phyloP scores from a whole-genome alignment of 345 rosid genomes.

The Nephelium lappaceum region DNA sequence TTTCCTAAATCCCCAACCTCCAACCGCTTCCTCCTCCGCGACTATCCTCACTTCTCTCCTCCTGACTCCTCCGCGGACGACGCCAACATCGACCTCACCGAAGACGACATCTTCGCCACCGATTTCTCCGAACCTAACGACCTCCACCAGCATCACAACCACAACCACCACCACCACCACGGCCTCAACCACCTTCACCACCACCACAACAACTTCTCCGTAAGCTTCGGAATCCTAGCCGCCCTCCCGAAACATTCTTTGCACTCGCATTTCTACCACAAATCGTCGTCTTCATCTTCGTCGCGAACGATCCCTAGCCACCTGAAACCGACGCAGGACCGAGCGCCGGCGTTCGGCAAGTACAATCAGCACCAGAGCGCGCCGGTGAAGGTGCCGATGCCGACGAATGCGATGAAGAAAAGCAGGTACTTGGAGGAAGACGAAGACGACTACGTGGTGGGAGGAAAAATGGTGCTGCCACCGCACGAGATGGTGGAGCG shows the following conservation, averaged over 20 bases:
- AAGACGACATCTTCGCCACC: slow-evolving; percentile 64
- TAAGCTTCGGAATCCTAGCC: slow-evolving; percentile 76
- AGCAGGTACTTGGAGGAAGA: slow-evolving; percentile 48
- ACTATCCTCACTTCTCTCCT: slow-evolving; percentile 22
- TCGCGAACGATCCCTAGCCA: slow-evolving; percentile 60
- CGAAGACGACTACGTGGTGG: slow-evolving; percentile 47
- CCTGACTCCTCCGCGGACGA: slow-evolving; percentile 19
- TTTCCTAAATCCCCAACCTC: slow-evolving; percentile 29
- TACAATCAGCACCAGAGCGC: slow-evolving; percentile 60
- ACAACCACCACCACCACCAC: slow-evolving; percentile 16
- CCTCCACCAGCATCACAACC: slow-evolving; percentile 18
- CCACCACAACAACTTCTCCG: slow-evolving; percentile 41
- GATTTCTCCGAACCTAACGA: slow-evolving; percentile 45
- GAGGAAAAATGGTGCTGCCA: slow-evolving; percentile 63
- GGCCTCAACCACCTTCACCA: slow-evolving; percentile 22
- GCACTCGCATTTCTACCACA: slow-evolving; percentile 55
- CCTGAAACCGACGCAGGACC: slow-evolving; percentile 73
- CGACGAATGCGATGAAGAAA: slow-evolving; percentile 43
- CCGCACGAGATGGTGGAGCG: slow-evolving; percentile 92
- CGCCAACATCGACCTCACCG: slow-evolving; percentile 60
- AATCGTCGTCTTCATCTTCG: slow-evolving; percentile 45
- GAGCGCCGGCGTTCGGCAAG: slow-evolving; percentile 41
- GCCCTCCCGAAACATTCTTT: slow-evolving; percentile 59
- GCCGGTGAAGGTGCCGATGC: slow-evolving; percentile 73
- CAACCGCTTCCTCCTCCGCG: slow-evolving; percentile 46